These are phyloP conservation scores for Arabidopsis hybrid DNA, from an alignment of 441 rosid genomes.

Conservation along the genomic window DNA sequence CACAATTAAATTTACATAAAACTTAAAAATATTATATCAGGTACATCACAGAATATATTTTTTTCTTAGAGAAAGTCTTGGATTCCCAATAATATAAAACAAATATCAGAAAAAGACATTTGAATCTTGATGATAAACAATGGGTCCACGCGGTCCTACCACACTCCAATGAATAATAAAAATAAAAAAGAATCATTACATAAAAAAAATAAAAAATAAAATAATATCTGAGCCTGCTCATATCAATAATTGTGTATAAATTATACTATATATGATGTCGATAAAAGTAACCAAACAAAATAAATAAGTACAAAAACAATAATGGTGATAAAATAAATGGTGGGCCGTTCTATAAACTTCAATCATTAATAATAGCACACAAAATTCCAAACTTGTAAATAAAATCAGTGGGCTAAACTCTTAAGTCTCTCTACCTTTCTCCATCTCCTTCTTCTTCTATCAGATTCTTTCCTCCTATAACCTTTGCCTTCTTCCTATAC, in stretches of 20 bases:
- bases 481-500: neutral
- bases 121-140: constrained; percentile 37
- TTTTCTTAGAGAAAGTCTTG: constrained; percentile 29
- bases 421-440: constrained; percentile 33
- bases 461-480: constrained; percentile 42
- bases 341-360: constrained; percentile 40
- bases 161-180: constrained; percentile 17
- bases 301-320: constrained; percentile 17
- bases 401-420: constrained; percentile 41
- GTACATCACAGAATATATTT: constrained; percentile 27
- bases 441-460: constrained; percentile 26
- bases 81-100: constrained; percentile 24
- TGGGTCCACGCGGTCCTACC: constrained; percentile 33
- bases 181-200: neutral
- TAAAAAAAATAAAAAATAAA: neutral
- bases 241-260: constrained; percentile 38
- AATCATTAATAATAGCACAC: constrained; percentile 44
- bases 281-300: constrained; percentile 34
- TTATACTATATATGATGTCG: constrained; percentile 10
- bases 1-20: neutral
- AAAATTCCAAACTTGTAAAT: constrained; percentile 43
- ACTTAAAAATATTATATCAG: neutral
- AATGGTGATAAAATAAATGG: constrained; percentile 23
- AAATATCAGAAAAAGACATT: constrained; percentile 39
- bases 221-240: constrained; percentile 42